These are phyloP conservation scores for Stellera chamaejasme DNA, from an alignment of 345 rosid species.

Conservation along the genomic window DNA sequence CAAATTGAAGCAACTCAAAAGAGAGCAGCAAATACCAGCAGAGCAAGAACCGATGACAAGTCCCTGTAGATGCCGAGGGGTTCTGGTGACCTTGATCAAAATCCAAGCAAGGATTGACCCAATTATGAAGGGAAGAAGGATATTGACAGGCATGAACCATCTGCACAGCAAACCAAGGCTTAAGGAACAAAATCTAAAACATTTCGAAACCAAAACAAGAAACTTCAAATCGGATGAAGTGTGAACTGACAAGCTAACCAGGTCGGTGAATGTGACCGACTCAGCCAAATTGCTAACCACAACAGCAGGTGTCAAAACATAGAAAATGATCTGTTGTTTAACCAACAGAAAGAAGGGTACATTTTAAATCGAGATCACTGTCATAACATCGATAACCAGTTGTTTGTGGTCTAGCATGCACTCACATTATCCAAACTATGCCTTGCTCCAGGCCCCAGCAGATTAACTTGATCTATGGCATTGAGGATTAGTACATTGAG, in stretches of 20 bases:
- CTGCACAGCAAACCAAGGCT: constrained; percentile 11
- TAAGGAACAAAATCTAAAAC: not conserved
- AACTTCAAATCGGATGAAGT: not conserved
- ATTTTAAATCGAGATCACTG: not conserved
- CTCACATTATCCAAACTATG: constrained; percentile 9
- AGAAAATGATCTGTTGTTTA: constrained; percentile 21
- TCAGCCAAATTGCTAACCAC: constrained; percentile 22
- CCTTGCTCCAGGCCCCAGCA: too few species aligned
- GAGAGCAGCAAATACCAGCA: too few species aligned
- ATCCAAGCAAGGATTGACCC: constrained; percentile 35
- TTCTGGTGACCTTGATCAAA: constrained; percentile 24
- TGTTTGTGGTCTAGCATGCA: not conserved
- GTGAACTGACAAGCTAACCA: constrained; percentile 25
- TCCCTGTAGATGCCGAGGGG: constrained; percentile 33
- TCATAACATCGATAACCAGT: not conserved
- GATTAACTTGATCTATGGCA: too few species aligned
- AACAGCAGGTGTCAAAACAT: constrained; percentile 24
- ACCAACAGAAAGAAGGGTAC: not conserved
- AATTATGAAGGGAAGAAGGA: constrained; percentile 21
- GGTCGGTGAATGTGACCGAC: constrained; percentile 14
- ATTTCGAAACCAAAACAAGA: not conserved
- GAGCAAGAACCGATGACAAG: constrained; percentile 44
- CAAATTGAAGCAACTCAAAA: too few species aligned
- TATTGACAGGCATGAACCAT: constrained; percentile 53
- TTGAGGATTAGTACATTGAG: too few species aligned